A percentile compares a stretch with the other conserved stretches of the same genome.
phyloP scores from a whole-genome alignment of 31 red algal genomes.

The Bonnemaisonia californica region DNA sequence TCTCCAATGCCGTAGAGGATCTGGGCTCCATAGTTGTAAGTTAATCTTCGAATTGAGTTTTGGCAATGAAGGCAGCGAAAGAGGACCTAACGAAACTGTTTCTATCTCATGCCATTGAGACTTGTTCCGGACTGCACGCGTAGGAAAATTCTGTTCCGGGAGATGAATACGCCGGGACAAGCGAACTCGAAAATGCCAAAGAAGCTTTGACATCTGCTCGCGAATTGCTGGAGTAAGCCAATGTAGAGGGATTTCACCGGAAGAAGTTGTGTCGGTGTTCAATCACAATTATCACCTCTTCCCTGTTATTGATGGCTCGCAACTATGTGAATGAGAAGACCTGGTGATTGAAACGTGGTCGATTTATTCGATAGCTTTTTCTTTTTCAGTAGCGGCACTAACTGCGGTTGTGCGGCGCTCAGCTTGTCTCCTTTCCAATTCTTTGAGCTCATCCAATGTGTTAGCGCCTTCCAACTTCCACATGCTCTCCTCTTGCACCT shows the following conservation, averaged over 20 bases:
- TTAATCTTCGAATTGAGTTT: neutral
- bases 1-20: constrained; percentile 49
- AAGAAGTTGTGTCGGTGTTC: too few species aligned
- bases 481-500: constrained; percentile 42
- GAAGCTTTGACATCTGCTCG: neutral
- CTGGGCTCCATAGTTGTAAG: constrained; percentile 43
- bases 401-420: constrained; percentile 2
- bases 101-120: neutral
- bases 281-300: too few species aligned
- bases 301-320: too few species aligned
- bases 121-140: neutral
- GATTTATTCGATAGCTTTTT: neutral
- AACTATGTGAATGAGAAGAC: too few species aligned
- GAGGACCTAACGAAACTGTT: too few species aligned
- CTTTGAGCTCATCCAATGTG: constrained; percentile 85
- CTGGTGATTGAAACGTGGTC: too few species aligned
- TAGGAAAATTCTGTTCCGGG: neutral
- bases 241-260: too few species aligned
- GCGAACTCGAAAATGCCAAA: constrained; percentile 1
- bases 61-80: too few species aligned
- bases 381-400: neutral
- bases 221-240: neutral
- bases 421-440: constrained; percentile 48
- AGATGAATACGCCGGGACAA: neutral
- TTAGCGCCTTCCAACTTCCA: constrained; percentile 95